These are phyloP conservation scores for Garcia nutans DNA, from an alignment of 345 rosid species.

Conservation along the genomic window DNA sequence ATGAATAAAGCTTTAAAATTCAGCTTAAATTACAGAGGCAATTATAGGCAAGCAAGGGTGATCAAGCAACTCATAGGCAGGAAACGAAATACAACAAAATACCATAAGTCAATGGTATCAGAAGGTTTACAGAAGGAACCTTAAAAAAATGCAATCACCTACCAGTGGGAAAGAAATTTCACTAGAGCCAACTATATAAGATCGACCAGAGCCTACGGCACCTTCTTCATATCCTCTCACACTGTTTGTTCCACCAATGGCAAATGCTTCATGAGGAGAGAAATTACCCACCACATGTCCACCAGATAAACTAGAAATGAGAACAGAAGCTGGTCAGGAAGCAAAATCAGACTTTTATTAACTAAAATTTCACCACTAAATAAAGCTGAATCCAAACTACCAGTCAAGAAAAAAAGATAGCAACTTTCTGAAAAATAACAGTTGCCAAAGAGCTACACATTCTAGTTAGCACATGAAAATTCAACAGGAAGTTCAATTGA, in stretches of 20 bases:
- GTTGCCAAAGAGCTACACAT: not conserved
- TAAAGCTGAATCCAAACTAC: not conserved
- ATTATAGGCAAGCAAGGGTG: not conserved
- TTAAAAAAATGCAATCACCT: constrained; percentile 8
- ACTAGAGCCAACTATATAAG: constrained; percentile 81
- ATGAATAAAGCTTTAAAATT: not conserved
- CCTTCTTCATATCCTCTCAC: constrained; percentile 99
- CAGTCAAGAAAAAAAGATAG: not conserved
- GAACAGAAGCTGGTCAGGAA: constrained; percentile 21
- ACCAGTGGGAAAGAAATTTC: constrained; percentile 91
- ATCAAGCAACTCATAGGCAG: not conserved
- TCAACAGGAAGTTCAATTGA: not conserved
- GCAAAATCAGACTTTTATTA: constrained; percentile 10
- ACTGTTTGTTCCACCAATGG: constrained; percentile 91
- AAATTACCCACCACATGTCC: constrained; percentile 89
- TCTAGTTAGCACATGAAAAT: not conserved
- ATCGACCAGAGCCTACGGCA: constrained; percentile 92
- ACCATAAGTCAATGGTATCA: not conserved
- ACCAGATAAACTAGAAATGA: constrained; percentile 63
- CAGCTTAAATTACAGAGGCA: not conserved
- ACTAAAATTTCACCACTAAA: not conserved
- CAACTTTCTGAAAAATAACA: not conserved
- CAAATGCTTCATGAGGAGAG: constrained; percentile 91
- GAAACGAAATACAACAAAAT: not conserved
- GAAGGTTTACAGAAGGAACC: not conserved